Conservation (phyloP, 306 rosid species). For the Rubus idaeus region DNA sequence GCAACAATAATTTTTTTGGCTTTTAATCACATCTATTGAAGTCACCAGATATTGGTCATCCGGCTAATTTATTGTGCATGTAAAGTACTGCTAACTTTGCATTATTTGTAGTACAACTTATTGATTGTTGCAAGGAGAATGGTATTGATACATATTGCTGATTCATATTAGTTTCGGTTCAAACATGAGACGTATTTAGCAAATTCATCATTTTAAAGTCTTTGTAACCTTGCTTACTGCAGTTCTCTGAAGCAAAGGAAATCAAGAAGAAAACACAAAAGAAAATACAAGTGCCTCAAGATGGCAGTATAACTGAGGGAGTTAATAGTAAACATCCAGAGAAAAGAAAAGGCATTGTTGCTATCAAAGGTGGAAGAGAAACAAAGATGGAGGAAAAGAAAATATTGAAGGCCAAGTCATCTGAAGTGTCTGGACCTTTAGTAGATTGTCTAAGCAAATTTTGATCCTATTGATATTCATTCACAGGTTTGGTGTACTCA, state of each 20-base stretch:
- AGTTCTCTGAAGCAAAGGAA: conserved; percentile 40
- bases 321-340: conserved; percentile 23
- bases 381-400: conserved; percentile 15
- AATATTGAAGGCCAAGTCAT: conserved; percentile 12
- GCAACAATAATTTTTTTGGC: neutral
- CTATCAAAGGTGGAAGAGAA: conserved; percentile 12
- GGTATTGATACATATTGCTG: neutral
- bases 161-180: neutral
- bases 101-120: neutral
- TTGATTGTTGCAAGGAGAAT: neutral
- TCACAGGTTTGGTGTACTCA: conserved; percentile 6
- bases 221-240: conserved; percentile 29
- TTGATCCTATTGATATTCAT: neutral
- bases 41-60: neutral
- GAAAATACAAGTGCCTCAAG: conserved; percentile 38
- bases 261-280: conserved; percentile 24
- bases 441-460: neutral
- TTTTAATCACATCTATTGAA: neutral
- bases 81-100: neutral
- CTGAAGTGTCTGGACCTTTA: conserved; percentile 10
- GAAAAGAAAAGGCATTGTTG: conserved; percentile 19
- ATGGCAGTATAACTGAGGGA: conserved; percentile 15
- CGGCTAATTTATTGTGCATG: neutral
- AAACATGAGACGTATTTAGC: neutral
- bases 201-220: neutral